Evolutionary conservation across 306 rosid genomes (phyloP), one percentile per base, ranked within the genome.

Genomic region (Lathyrus oleraceus): DNA sequence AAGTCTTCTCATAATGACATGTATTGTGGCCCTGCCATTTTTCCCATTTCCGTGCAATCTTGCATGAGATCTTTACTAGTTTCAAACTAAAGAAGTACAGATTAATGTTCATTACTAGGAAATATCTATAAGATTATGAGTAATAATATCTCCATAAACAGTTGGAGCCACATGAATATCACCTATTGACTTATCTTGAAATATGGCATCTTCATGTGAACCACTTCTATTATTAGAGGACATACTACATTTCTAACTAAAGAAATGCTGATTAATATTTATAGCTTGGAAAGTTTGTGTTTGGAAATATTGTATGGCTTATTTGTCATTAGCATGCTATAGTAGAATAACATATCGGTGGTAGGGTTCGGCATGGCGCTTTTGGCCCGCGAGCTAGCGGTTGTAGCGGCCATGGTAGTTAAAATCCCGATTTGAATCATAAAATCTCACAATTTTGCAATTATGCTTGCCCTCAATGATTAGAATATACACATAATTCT

Each of bases 221-320:
- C 42, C 38, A 35, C 40, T 67, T 57, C 54, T 45, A 30, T 39
- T 67, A 62, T 54, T 40, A 32, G 80, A 61, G 58, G 39, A 35
- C 51, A 36, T 70, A 43, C 19, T 2, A 42, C 47, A 57, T 72
- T 42, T 60, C 14, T 44, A 13, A 49, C 49, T 36, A 65, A 78
- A 39, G 3, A 54, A 65, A 54, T 17, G 5, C 43, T 44, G 43
- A 47, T 32, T 67, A 35, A 23, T 60, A 16, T 36, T 25, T 61
- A 42, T n/a, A 52, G 43, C 65, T 28, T 28, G 66, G 52, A 62
- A 15, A 19, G 38, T 10, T 32, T 17, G n/a, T 63, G 28, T 63
- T 40, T 60, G 12, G 38, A 40, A 69, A 6, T 67, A 36, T 75
- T 30, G 36, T 30, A 8, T 5, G 36, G 36, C 36, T 30, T 4